Evolutionary conservation across 805 yeast genomes (phyloP), one percentile per base, ranked within the genome.

Genomic region (Wickerhamiella siamensis): DNA sequence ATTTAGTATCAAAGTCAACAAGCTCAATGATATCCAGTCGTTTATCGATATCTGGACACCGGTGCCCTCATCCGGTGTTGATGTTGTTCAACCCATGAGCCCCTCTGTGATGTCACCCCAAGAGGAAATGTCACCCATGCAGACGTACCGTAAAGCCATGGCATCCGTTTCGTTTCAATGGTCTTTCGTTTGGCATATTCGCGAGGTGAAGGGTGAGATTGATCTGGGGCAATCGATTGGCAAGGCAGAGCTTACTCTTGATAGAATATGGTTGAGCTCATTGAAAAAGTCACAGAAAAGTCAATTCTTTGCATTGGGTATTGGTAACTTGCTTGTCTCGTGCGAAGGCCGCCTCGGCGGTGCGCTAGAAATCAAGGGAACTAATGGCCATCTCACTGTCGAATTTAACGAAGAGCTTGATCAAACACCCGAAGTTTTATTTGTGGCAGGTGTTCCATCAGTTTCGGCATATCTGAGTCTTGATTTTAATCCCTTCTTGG

Each of bases 221-320:
- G 93, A 86, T 50, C 67, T 88, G 45, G 97, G 97, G 0, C 80
- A 81, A 34, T 75, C 95, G 0, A 61, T 88, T 31, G 96, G 97
- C 16, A 66, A 72, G 12, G 56, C 82, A 36, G 62, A 67, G 1
- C 58, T 83, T 5, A 58, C 57, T 0, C 47, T 83, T 20, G 79
- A 77, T 41, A 64, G 71, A 26, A 57, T 77, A 4, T 83, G 94
- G 88, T 67, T 75, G 0, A 66, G 77, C 0, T 72, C 87, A 0
- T 71, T 75, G 43, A 84, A 83, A 51, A 66, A 74, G 3, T 63
- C 74, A 2, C 71, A 72, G 40, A 76, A 83, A 77, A 77, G 79
- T 39, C 95, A 84, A 50, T 74, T 73, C 43, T 58, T 87, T 47
- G 68, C 75, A 19, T 43, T 77, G 3, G 83, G 83, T 1, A 51